A percentile compares a stretch with the other conserved stretches of the same genome.
Evolutionary conservation across 106 monocot genomes (phyloP).

Genomic region (Acanthochlamys bracteata): DNA sequence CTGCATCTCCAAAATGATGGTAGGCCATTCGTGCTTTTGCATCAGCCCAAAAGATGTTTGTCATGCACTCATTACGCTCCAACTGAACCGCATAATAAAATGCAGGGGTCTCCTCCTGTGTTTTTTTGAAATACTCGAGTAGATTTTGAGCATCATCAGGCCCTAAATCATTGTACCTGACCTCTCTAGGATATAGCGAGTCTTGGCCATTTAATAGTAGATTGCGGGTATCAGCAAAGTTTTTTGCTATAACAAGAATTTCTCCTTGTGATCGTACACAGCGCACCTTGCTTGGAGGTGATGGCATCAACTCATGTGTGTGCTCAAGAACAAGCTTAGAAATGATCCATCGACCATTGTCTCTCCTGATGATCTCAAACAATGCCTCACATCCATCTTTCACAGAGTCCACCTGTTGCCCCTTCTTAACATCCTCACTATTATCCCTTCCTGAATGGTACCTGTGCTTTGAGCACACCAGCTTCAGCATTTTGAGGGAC

Average conservation of each 20-base stretch:
- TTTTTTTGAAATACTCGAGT: slow-evolving; percentile 48
- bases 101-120: slow-evolving; percentile 40
- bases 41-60: slow-evolving; percentile 73
- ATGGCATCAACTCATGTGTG: slow-evolving; percentile 46
- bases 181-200: slow-evolving; percentile 34
- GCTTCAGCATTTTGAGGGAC: slow-evolving; percentile 57
- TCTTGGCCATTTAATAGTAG: slow-evolving; percentile 59
- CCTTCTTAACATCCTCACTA: slow-evolving; percentile 35
- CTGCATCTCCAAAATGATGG: slow-evolving; percentile 64
- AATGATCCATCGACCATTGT: slow-evolving; percentile 45
- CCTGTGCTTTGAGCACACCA: slow-evolving; percentile 63
- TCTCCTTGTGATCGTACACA: slow-evolving; percentile 77
- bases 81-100: slow-evolving; percentile 62
- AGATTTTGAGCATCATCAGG: slow-evolving; percentile 58
- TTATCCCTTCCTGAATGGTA: slow-evolving; percentile 65
- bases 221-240: slow-evolving; percentile 61
- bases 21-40: slow-evolving; percentile 70
- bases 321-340: slow-evolving; percentile 62
- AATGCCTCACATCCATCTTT: slow-evolving; percentile 65
- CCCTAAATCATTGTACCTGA: slow-evolving; percentile 55
- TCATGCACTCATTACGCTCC: slow-evolving; percentile 40
- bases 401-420: slow-evolving; percentile 15
- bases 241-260: slow-evolving; percentile 73
- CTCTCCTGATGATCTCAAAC: slow-evolving; percentile 69
- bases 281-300: slow-evolving; percentile 47